Evolutionary conservation across 495 filamentous ascomycete genomes (phyloP), one percentile per base, ranked within the genome.

Genomic region (Usnea hakonensis): DNA sequence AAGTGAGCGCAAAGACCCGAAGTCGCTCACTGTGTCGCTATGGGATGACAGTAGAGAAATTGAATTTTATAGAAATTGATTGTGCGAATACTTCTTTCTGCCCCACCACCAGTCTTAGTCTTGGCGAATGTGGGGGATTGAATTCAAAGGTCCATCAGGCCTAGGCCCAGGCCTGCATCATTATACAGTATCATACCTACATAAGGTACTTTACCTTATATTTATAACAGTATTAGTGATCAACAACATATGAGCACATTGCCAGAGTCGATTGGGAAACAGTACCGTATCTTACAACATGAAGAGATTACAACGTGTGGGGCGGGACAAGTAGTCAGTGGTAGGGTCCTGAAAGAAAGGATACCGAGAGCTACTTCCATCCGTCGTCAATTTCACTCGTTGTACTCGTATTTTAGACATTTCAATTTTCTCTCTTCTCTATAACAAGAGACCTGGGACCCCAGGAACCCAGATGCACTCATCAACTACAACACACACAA

Each of bases 1-100:
- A 46, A 68, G 76, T 79, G 79, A 80, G 78, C 79, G 79, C 79
- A 82, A 82, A 82, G 79, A 80, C 77, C 75, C 77, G 73, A 82
- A 82, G 79, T 82, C 79, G 78, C 78, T 79, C 79, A 79, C 70
- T 66, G 67, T 65, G 63, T 64, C 58, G 64, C 16, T 57, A 48
- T 26, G 10, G 59, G 30, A 9, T 8, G 43, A 26, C 26, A 56
- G n/a, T n/a, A n/a, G n/a, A n/a, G n/a, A n/a, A n/a, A n/a, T n/a
- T n/a, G 5, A 52, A 52, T 50, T 5, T 2, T 36, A 11, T 11
- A 6, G 17, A 11, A 30, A 50, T 14, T 16, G 48, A 32, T 32
- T 52, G 48, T 32, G 19, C 10, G 28, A 52, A 32, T 32, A 32
- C 23, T 50, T 16, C 3, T 23, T 4, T 13, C 11, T 50, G 46